Evolutionary conservation across 2,329 filamentous ascomycete genomes (phyloP).

Genomic region (Calonectria fujianensis): DNA sequence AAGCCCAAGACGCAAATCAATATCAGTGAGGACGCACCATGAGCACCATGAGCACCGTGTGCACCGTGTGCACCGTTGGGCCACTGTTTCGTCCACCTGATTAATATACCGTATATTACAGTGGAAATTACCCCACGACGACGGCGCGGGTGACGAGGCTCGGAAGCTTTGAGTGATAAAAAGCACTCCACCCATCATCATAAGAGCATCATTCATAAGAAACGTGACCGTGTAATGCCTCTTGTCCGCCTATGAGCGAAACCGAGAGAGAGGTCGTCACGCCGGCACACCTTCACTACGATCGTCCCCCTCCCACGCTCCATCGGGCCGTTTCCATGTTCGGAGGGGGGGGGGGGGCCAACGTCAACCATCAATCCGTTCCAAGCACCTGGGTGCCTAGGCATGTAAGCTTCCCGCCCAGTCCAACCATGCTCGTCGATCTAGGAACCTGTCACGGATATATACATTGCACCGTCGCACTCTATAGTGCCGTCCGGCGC

Average conservation of each 20-base stretch:
- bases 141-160: neutral
- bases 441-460: constrained; percentile 22
- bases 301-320: constrained; percentile 27
- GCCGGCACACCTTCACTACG: constrained; percentile 17
- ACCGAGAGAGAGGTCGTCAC: neutral
- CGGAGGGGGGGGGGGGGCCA: constrained; percentile 19
- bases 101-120: constrained; percentile 14
- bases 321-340: constrained; percentile 38
- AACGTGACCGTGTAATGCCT: neutral
- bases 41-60: neutral
- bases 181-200: constrained; percentile 19
- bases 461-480: constrained; percentile 20
- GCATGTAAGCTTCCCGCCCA: constrained; percentile 22
- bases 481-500: constrained; percentile 21
- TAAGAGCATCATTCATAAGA: neutral
- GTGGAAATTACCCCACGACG: constrained; percentile 20
- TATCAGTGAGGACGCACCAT: constrained; percentile 3
- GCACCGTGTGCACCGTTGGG: neutral
- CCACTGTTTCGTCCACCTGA: constrained; percentile 16
- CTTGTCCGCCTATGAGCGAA: neutral
- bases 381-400: constrained; percentile 29
- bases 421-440: constrained; percentile 14
- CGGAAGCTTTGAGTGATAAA: constrained; percentile 17
- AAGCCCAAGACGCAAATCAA: constrained; percentile 18
- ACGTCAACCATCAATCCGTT: constrained; percentile 25